phyloP scores from a whole-genome alignment of 176 grass and related monocot genomes.

The Aegilops speltoides region DNA sequence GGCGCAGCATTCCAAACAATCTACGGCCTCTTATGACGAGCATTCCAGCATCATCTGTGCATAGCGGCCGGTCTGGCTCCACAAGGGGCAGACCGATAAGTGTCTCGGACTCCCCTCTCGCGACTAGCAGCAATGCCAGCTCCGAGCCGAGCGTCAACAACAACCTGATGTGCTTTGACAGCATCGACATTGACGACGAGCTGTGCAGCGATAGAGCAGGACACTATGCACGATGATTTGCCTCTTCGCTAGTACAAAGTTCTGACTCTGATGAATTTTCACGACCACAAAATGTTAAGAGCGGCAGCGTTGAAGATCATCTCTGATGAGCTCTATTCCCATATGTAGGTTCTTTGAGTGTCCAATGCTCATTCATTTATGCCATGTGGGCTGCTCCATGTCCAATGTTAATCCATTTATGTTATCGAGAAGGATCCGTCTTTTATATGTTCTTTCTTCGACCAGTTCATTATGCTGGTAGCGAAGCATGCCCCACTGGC shows the following conservation, averaged over 20 bases:
- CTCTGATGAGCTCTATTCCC: conserved; percentile 18
- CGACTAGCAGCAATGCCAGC: conserved; percentile 94
- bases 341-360: conserved; percentile 39
- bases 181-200: conserved; percentile 75
- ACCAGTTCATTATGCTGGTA: background rate
- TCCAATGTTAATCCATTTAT: conserved; percentile 12
- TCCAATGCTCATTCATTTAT: conserved; percentile 39
- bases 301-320: conserved; percentile 11
- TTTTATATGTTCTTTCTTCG: conserved; percentile 2
- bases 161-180: conserved; percentile 74
- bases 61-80: conserved; percentile 72
- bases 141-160: conserved; percentile 87
- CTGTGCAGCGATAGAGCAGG: conserved; percentile 55
- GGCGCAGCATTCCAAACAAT: conserved; percentile 84
- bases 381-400: conserved; percentile 33
- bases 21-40: conserved; percentile 82
- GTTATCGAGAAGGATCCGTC: conserved; percentile 24
- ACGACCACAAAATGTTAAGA: conserved; percentile 28
- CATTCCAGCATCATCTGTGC: conserved; percentile 89
- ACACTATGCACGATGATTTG: conserved; percentile 33
- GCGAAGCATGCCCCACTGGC: background rate
- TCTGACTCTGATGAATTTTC: conserved; percentile 22
- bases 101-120: conserved; percentile 77
- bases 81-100: conserved; percentile 66
- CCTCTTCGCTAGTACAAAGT: conserved; percentile 32